These are phyloP conservation scores for Cladorrhinum sp. DNA, from an alignment of 2,329 filamentous ascomycete genomes.

Conservation along the genomic window DNA sequence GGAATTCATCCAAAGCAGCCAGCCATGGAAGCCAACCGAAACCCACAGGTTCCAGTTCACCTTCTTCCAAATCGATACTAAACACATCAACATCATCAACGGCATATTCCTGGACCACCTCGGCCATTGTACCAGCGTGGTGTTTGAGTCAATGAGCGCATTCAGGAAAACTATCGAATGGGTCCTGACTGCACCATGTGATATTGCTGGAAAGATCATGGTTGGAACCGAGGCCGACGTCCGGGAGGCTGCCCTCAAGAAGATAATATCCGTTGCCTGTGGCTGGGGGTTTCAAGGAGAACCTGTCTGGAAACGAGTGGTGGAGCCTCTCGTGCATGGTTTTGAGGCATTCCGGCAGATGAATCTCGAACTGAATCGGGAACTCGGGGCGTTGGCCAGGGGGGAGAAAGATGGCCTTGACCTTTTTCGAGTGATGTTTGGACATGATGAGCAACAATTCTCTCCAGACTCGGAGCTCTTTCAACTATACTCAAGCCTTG, in stretches of 20 bases:
- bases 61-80: conserved; percentile 28
- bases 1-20: conserved; percentile 5
- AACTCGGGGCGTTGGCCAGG: neutral
- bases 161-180: conserved; percentile 28
- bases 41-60: conserved; percentile 31
- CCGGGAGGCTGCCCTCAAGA: conserved; percentile 11
- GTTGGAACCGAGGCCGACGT: conserved; percentile 5
- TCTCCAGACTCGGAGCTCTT: neutral
- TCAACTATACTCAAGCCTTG: neutral
- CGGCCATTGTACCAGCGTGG: conserved; percentile 24
- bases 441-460: neutral
- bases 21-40: conserved; percentile 11
- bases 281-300: conserved; percentile 13
- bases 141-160: conserved; percentile 26
- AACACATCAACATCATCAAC: conserved; percentile 34
- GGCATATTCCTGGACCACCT: conserved; percentile 31
- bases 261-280: conserved; percentile 15
- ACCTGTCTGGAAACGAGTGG: neutral
- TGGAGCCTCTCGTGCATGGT: neutral
- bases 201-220: conserved; percentile 20
- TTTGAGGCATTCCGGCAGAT: neutral
- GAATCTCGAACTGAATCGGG: neutral
- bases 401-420: neutral
- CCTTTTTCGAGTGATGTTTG: no score
- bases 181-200: conserved; percentile 25